A percentile compares a stretch with the other conserved stretches of the same genome.
Conservation (phyloP, 2,329 filamentous ascomycete genomes). For the Trichophyton benhamiae region DNA sequence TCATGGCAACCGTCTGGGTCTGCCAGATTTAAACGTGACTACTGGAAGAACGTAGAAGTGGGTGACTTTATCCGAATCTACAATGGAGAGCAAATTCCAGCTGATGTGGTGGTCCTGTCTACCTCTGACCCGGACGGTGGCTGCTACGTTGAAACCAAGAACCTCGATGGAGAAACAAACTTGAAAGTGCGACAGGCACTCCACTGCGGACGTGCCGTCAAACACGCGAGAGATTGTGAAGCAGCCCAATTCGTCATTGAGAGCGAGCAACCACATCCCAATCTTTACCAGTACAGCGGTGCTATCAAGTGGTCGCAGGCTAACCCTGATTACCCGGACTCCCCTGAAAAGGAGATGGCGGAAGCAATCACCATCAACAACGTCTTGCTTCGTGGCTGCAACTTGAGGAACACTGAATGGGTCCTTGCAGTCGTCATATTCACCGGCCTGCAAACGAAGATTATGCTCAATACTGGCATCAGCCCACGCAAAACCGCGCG, state of each 20-base stretch:
- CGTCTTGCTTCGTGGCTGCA: conserved; percentile 81
- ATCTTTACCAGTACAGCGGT: conserved; percentile 89
- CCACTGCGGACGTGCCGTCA: conserved; percentile 68
- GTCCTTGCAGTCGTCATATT: conserved; percentile 83
- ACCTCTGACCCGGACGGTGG: conserved; percentile 89
- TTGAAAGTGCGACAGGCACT: conserved; percentile 88
- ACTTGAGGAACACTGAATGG: conserved; percentile 93
- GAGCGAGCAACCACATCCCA: conserved; percentile 82
- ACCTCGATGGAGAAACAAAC: conserved; percentile 94
- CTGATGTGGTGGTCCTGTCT: conserved; percentile 81
- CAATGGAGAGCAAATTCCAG: conserved; percentile 89
- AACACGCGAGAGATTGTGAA: conserved; percentile 86
- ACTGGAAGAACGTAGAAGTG: conserved; percentile 90
- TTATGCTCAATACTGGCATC: conserved; percentile 95
- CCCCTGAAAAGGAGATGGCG: conserved; percentile 61
- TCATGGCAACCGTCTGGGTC: conserved; percentile 52
- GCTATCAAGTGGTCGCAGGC: conserved; percentile 76
- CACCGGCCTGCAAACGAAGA: conserved; percentile 93
- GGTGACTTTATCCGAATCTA: conserved; percentile 95
- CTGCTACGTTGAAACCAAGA: conserved; percentile 97
- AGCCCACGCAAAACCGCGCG: conserved; percentile 88
- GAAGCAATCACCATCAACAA: conserved; percentile 95
- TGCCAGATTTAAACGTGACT: conserved; percentile 80
- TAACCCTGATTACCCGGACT: conserved; percentile 50
- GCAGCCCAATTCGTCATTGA: conserved; percentile 75